phyloP scores from a whole-genome alignment of 106 monocot species.

The Hemerocallis citrina region DNA sequence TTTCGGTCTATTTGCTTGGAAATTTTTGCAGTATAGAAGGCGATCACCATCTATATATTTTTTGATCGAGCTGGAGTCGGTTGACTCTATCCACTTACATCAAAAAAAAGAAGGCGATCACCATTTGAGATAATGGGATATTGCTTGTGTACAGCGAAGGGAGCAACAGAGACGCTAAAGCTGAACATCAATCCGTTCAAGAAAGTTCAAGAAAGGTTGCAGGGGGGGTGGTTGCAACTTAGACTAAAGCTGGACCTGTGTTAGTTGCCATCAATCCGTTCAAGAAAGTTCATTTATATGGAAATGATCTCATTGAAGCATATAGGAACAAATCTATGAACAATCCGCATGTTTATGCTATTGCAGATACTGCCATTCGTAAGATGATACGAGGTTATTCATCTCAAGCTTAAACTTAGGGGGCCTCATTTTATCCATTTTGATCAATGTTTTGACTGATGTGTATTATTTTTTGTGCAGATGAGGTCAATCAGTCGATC shows the following conservation, averaged over 20 bases:
- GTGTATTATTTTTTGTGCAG: conserved; percentile 37
- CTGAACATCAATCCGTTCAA: too few relatives aligned
- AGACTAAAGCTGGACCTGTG: conserved; percentile 98
- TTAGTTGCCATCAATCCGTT: conserved; percentile 95
- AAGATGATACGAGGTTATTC: conserved; percentile 93
- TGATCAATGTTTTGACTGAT: conserved; percentile 2
- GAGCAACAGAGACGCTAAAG: too few relatives aligned
- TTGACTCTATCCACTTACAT: too few relatives aligned
- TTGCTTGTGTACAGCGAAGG: too few relatives aligned
- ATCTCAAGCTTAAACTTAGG: conserved; percentile 3
- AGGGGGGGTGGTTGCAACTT: background rate
- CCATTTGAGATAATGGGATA: too few relatives aligned
- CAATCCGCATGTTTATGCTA: conserved; percentile 93
- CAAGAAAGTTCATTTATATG: conserved; percentile 80
- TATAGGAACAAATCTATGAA: conserved; percentile 65
- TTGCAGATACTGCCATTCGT: conserved; percentile 90
- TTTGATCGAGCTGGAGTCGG: too few relatives aligned
- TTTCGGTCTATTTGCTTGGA: too few relatives aligned
- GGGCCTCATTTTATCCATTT: conserved; percentile 1
- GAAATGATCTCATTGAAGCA: conserved; percentile 78
- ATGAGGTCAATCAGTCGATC: conserved; percentile 96
- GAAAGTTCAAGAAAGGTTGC: too few relatives aligned
- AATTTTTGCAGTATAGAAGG: too few relatives aligned
- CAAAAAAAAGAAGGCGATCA: too few relatives aligned
- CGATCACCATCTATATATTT: too few relatives aligned